Evolutionary conservation across 2,329 filamentous ascomycete genomes (phyloP), one percentile per base, ranked within the genome.

Genomic region (Westerdykella sp.): DNA sequence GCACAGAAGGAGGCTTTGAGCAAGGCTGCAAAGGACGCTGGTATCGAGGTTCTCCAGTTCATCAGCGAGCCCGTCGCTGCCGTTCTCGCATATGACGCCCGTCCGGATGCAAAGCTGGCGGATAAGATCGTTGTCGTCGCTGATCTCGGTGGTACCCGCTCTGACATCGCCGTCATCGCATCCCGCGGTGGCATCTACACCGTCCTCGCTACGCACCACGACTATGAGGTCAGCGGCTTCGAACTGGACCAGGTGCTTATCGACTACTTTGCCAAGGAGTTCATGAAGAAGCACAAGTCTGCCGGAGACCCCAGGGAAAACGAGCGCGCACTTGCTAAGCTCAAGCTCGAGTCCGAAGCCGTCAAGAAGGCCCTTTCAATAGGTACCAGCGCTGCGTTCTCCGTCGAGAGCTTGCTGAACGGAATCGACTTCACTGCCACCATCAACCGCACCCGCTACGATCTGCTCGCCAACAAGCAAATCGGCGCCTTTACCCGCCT

Each of bases 181-280:
- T 95, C 87, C 60, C 82, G 91, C 68, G 89, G 89, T 50, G 93
- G 93, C 65, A 91, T 97, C 75, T 97, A 97, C 78, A 96, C 88
- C 47, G 83, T 96, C 58, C 78, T 98, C 45, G 89, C 93, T 15
- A 95, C 91, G 11, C 81, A 85, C 23, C 93, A 97, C 73, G 93
- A 98, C 75, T 96, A 95, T 71, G 90, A 97, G 63, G 86, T 91
- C 55, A 83, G 87, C 44, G 93, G 93, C 62, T 77, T 81, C 30
- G 83, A 89, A 54, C 77, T 98, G 44, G 93, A 98, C 73, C 80
- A 93, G 67, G 85, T 91, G 39, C 78, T 98, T 46, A 86, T 95
- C 66, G 91, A 98, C 67, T 84, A 96, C 76, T 96, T 97, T 58
- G 86, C 91, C 57, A 98, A 98, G 78, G 93, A 98, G 71, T 98